phyloP scores from a whole-genome alignment of 1,284 basidiomycete genomes.

The Vanrija pseudolonga region DNA sequence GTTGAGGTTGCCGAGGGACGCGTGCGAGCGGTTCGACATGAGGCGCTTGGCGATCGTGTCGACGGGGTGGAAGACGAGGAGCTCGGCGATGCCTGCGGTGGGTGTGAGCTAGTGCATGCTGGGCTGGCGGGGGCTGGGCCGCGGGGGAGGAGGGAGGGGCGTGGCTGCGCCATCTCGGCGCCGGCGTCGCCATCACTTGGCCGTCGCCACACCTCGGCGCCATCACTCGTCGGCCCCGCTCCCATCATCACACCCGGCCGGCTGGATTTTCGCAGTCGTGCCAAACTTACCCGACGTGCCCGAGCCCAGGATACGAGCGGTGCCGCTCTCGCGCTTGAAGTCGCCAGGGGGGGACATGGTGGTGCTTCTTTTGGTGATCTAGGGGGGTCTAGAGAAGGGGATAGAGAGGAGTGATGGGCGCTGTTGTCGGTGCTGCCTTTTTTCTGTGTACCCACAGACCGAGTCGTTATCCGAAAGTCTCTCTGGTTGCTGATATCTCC shows the following conservation, averaged over 20 bases:
- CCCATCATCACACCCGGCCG: too few species aligned
- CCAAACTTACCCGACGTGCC: conserved; percentile 72
- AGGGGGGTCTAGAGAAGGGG: not conserved
- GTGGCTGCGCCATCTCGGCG: too few species aligned
- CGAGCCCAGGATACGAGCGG: conserved; percentile 86
- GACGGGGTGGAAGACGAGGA: conserved; percentile 84
- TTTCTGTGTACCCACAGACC: too few species aligned
- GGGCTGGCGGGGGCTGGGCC: too few species aligned
- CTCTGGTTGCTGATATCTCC: not conserved
- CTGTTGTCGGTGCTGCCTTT: not conserved
- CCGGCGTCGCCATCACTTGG: too few species aligned
- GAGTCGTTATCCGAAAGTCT: not conserved
- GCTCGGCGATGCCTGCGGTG: conserved; percentile 81
- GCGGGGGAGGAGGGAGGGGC: too few species aligned
- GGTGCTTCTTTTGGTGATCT: not conserved
- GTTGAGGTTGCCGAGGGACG: conserved; percentile 61
- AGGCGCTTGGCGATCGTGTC: conserved; percentile 96
- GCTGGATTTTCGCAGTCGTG: not conserved
- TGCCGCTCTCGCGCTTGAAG: conserved; percentile 67
- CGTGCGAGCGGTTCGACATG: conserved; percentile 91
- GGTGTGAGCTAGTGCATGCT: not conserved
- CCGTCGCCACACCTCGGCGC: too few species aligned
- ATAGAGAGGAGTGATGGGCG: not conserved
- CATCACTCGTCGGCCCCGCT: too few species aligned
- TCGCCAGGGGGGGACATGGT: conserved; percentile 45